These are phyloP conservation scores for Coniochaeta ligniaria DNA, from an alignment of 2,329 filamentous ascomycete species.

Conservation along the genomic window DNA sequence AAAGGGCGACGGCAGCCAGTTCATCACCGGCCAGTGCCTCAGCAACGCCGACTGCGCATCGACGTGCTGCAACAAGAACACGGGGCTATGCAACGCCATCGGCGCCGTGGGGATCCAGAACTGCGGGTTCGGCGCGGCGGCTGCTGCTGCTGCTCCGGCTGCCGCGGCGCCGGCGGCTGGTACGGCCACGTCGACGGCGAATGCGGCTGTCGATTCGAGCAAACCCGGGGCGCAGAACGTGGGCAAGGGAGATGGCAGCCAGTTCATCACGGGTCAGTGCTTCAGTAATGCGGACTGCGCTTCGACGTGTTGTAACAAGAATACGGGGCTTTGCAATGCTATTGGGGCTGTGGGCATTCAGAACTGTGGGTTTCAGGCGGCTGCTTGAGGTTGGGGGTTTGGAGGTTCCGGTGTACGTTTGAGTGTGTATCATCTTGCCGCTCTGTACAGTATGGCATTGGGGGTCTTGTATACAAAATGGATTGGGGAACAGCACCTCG, in stretches of 20 bases:
- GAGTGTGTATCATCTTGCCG: background rate
- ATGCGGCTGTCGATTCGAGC: background rate
- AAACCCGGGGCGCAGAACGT: slow-evolving; percentile 14
- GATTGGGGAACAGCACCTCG: background rate
- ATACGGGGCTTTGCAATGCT: background rate
- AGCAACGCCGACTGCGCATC: slow-evolving; percentile 23
- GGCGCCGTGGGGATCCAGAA: slow-evolving; percentile 2
- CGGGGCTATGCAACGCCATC: background rate
- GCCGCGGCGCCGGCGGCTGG: background rate
- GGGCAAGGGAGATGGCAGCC: slow-evolving; percentile 20
- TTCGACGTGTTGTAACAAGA: slow-evolving; percentile 19
- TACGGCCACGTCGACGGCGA: background rate
- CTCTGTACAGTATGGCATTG: background rate
- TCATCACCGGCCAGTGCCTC: slow-evolving; percentile 25
- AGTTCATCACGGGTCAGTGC: slow-evolving; percentile 27
- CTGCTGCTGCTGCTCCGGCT: background rate
- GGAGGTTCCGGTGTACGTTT: background rate
- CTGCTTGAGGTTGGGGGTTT: background rate
- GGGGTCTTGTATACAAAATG: background rate
- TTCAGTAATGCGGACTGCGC: slow-evolving; percentile 22
- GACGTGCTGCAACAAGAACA: slow-evolving; percentile 17
- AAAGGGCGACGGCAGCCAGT: slow-evolving; percentile 21
- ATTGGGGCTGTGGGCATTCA: slow-evolving; percentile 1
- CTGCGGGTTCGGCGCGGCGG: background rate
- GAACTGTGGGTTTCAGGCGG: background rate